Evolutionary conservation across 225 moss, liverwort and hornwort species (phyloP).

Genomic region (Ulota crispa): DNA sequence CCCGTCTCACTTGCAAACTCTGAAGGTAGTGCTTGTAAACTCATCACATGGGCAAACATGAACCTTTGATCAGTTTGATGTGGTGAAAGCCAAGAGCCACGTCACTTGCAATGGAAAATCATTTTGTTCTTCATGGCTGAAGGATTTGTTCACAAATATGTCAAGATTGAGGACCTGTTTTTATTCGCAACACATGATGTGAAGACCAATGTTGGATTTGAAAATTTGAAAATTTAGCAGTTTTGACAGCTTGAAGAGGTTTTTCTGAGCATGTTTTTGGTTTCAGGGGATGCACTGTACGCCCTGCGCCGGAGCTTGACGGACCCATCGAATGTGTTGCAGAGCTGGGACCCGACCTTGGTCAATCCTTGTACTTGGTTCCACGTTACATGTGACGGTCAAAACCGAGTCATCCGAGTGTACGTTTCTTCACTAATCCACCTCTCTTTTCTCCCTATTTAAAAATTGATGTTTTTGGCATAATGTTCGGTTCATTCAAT

Average conservation of each 20-base stretch:
- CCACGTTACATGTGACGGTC: slow-evolving; percentile 63
- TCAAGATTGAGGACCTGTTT: too few species aligned
- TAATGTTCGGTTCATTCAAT: neutral
- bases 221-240: too few species aligned
- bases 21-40: slow-evolving; percentile 29
- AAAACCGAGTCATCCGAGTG: slow-evolving; percentile 66
- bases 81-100: neutral
- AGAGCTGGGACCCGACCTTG: slow-evolving; percentile 70
- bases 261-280: neutral
- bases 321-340: slow-evolving; percentile 61
- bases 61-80: neutral
- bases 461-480: too few species aligned
- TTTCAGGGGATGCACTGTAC: slow-evolving; percentile 60
- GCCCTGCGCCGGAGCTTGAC: slow-evolving; percentile 56
- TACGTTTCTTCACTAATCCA: slow-evolving; percentile 21
- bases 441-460: too few species aligned
- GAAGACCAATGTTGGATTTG: too few species aligned
- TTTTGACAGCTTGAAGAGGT: too few species aligned
- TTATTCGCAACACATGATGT: too few species aligned
- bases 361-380: slow-evolving; percentile 78
- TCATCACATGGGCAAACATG: neutral
- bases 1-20: slow-evolving; percentile 38
- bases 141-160: too few species aligned
- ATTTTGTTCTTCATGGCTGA: neutral
- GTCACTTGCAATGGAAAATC: too few species aligned